Conservation (phyloP, 495 filamentous ascomycete species). For the Hypoxylon trugodes region DNA sequence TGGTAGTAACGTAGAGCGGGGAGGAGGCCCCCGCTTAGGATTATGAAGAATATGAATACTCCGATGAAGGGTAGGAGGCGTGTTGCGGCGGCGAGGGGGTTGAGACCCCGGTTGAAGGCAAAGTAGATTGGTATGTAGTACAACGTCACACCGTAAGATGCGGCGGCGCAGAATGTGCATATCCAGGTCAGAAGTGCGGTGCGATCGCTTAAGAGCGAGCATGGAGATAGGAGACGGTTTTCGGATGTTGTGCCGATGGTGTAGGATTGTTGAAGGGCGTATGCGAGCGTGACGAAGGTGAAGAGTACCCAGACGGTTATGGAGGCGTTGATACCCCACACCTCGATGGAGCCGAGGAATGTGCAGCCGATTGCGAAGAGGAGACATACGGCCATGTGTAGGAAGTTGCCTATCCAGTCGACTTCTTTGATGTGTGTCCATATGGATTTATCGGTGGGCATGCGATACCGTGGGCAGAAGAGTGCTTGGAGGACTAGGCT, state of each 20-base stretch:
- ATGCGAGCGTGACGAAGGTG: slow-evolving; percentile 18
- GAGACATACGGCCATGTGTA: slow-evolving; percentile 30
- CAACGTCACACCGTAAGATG: slow-evolving; percentile 50
- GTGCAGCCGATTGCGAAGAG: slow-evolving; percentile 26
- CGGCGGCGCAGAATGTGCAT: slow-evolving; percentile 38
- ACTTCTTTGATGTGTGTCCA: slow-evolving; percentile 48
- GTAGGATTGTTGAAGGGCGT: slow-evolving; percentile 46
- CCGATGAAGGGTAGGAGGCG: slow-evolving; percentile 49
- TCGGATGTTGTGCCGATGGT: slow-evolving; percentile 54
- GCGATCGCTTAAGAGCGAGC: slow-evolving; percentile 47
- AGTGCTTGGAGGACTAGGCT: slow-evolving; percentile 63
- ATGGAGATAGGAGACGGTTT: slow-evolving; percentile 60
- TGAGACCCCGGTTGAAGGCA: slow-evolving; percentile 53
- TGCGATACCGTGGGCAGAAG: slow-evolving; percentile 56
- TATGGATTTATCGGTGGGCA: slow-evolving; percentile 48
- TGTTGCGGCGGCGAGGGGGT: slow-evolving; percentile 48
- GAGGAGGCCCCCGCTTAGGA: slow-evolving; percentile 57
- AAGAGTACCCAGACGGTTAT: slow-evolving; percentile 34
- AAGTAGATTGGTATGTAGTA: slow-evolving; percentile 65
- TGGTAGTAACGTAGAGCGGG: slow-evolving; percentile 60
- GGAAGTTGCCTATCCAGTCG: slow-evolving; percentile 47
- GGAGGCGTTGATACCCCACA: slow-evolving; percentile 20
- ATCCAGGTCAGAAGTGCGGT: slow-evolving; percentile 24
- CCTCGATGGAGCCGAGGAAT: slow-evolving; percentile 57
- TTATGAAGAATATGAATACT: slow-evolving; percentile 1